Conservation (phyloP, 2,329 filamentous ascomycete genomes). For the Mycogone perniciosa region DNA sequence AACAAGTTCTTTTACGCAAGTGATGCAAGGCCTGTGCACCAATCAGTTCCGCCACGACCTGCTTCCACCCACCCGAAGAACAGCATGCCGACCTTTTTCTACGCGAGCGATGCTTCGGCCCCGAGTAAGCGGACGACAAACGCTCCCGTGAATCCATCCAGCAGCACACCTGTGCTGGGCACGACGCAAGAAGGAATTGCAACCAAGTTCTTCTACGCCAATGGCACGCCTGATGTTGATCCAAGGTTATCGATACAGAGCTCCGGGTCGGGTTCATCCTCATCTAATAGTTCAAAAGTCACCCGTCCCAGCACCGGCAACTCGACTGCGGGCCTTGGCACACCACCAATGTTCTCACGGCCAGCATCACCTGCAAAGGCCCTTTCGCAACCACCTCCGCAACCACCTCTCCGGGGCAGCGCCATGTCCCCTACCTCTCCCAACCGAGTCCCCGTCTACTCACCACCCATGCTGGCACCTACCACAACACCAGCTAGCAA, state of each 20-base stretch:
- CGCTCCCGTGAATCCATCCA: conserved; percentile 23
- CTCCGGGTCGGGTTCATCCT: conserved; percentile 37
- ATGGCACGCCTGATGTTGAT: conserved; percentile 50
- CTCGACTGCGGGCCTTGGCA: conserved; percentile 17
- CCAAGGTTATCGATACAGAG: conserved; percentile 30
- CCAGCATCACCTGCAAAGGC: conserved; percentile 48
- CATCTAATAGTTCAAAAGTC: conserved; percentile 40
- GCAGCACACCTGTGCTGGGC: conserved; percentile 30
- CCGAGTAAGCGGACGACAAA: conserved; percentile 31
- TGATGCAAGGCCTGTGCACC: conserved; percentile 53
- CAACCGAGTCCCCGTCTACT: conserved; percentile 27
- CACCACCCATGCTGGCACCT: conserved; percentile 32
- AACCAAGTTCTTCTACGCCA: conserved; percentile 71
- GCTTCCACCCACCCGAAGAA: conserved; percentile 39
- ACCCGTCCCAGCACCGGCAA: conserved; percentile 34
- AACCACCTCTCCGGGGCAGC: conserved; percentile 15
- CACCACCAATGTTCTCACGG: conserved; percentile 28
- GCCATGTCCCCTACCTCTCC: conserved; percentile 19
- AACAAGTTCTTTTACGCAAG: conserved; percentile 87
- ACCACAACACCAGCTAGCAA: conserved; percentile 25
- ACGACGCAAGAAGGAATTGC: conserved; percentile 34
- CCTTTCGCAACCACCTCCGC: conserved; percentile 11
- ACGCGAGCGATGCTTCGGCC: conserved; percentile 45
- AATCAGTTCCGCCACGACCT: conserved; percentile 31
- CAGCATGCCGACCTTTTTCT: conserved; percentile 43